These are phyloP conservation scores for Phlyctochytrium planicorne DNA, from an alignment of 192 early-diverging fungal genomes.

Conservation along the genomic window DNA sequence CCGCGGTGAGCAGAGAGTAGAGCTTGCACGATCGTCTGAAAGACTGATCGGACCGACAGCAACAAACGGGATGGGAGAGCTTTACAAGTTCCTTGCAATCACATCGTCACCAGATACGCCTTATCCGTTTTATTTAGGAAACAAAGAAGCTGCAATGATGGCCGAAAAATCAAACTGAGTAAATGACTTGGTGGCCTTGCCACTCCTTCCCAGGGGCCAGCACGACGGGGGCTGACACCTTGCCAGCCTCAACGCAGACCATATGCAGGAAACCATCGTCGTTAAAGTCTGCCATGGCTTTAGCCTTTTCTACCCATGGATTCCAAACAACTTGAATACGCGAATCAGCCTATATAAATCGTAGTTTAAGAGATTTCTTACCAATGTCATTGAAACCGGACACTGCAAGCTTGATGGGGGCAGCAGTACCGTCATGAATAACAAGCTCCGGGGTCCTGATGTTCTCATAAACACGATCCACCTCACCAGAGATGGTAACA, in stretches of 20 bases:
- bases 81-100: constrained; percentile 69
- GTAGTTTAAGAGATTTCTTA: constrained; percentile 8
- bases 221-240: constrained; percentile 17
- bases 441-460: constrained; percentile 44
- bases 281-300: constrained; percentile 86
- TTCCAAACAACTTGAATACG: constrained; percentile 85
- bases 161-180: neutral
- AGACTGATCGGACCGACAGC: constrained; percentile 70
- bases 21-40: constrained; percentile 68
- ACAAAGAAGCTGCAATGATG: neutral
- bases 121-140: constrained; percentile 33
- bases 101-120: constrained; percentile 8
- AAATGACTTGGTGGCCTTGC: constrained; percentile 11
- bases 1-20: constrained; percentile 50
- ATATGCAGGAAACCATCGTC: constrained; percentile 79
- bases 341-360: neutral
- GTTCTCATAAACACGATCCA: constrained; percentile 83
- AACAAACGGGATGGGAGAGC: constrained; percentile 72
- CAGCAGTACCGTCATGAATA: constrained; percentile 23
- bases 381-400: constrained; percentile 39
- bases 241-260: constrained; percentile 82
- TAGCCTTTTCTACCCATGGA: constrained; percentile 89
- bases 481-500: constrained; percentile 67
- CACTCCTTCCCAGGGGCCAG: constrained; percentile 11
- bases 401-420: constrained; percentile 1